Percentiles rank a stretch among this genome's conserved stretches.
These are phyloP conservation scores for Sporisorium graminicola DNA, from an alignment of 1,284 basidiomycete species.

Conservation along the genomic window DNA sequence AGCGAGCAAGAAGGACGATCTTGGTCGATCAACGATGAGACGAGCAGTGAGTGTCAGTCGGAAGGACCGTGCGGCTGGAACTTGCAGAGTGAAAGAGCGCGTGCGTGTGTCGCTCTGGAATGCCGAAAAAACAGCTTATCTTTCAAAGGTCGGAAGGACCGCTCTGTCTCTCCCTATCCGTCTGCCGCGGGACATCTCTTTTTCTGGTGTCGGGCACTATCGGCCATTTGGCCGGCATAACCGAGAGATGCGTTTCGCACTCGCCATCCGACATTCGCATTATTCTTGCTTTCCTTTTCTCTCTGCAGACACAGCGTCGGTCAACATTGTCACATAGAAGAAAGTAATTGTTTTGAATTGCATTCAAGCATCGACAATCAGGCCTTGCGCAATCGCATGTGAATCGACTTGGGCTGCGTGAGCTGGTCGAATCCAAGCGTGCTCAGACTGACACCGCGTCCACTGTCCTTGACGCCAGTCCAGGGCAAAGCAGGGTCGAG, in stretches of 20 bases:
- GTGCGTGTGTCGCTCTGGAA: conserved; percentile 10
- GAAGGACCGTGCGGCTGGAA: not conserved
- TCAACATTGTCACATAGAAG: too few relatives aligned
- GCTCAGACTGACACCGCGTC: conserved; percentile 88
- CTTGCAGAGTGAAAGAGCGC: conserved; percentile 3
- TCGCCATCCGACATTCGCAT: not conserved
- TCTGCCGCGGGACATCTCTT: conserved; percentile 10
- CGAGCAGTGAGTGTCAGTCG: not conserved
- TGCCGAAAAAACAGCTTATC: not conserved
- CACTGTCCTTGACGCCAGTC: conserved; percentile 93
- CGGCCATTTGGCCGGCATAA: conserved; percentile 11
- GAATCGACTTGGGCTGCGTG: conserved; percentile 53
- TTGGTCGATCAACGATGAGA: not conserved
- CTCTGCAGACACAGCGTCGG: not conserved
- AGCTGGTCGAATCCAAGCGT: conserved; percentile 76
- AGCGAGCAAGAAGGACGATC: not conserved
- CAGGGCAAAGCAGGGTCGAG: conserved; percentile 92
- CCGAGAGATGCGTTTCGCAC: not conserved
- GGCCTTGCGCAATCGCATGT: conserved; percentile 54
- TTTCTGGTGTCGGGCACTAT: conserved; percentile 11
- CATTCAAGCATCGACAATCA: not conserved
- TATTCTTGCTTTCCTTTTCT: not conserved
- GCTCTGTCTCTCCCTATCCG: not conserved
- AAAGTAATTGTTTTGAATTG: not conserved
- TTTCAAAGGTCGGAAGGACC: not conserved